Base-by-base conservation (phyloP, 1,284 basidiomycete genomes). In the Microbotryomycetes sp. region DNA sequence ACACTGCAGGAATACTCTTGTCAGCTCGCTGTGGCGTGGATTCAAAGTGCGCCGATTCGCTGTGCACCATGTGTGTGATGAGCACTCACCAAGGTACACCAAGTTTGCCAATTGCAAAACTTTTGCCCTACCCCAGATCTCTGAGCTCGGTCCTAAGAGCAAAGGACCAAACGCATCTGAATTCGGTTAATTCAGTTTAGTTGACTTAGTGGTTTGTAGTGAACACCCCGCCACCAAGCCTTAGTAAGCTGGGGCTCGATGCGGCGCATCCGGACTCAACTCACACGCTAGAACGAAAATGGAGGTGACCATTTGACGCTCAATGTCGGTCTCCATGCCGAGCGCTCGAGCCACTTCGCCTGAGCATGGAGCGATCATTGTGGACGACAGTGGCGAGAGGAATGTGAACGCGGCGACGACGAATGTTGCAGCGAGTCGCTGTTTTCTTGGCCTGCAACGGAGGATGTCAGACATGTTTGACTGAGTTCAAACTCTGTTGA, bases 311-410 rank as follows among this genome's bases (percentile, higher is more conserved):
- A 88, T 79, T 84, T 64, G 3, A 79, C 46, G 29, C 48, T 50
- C 36, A 26, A 58, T 80, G 1, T 56, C 45, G 46, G 71, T 82
- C 4, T 81, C 82, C 26, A 88, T 80, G 1, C 81, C 79, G 64
- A 88, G 83, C 26, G 84, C 74, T 12, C 65, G 56, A 0, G 84
- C 83, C 4, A 88, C 68, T 54, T 83, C 80, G 0, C 68, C 69
- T 1, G 80, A 78, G 0, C 86, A 85, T 0, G 87, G 86, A 0
- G 88, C 84, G 31, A 87, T 79, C 82, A 89, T 86, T n/a, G 84
- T 81, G 3, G 84, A 85, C 1, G 84, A 83, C 1, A 85, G 78
- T 0, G 84, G 84, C 60, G 64, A 63, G 0, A 66, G 52, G 3
- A 68, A 60, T 0, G 67, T 68, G 49, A 64, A 64, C 2, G 55